phyloP scores from a whole-genome alignment of 2,329 filamentous ascomycete species.

The Fusarium poae region DNA sequence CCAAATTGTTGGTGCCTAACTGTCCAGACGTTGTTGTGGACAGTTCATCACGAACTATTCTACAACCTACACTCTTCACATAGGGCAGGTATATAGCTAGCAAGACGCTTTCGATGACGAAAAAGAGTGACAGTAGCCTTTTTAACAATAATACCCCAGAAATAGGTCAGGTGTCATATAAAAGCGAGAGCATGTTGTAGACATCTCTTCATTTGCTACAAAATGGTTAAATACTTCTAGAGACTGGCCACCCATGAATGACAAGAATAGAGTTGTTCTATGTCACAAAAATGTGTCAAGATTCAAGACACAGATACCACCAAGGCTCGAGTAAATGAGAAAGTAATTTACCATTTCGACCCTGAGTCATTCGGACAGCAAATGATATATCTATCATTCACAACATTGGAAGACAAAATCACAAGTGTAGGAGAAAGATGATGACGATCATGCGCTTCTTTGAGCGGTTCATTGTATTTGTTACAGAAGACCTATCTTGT shows the following conservation, averaged over 20 bases:
- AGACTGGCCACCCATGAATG: not conserved
- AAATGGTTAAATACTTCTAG: not conserved
- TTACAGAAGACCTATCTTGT: constrained; percentile 38
- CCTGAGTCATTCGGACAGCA: too few species aligned
- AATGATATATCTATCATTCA: not conserved
- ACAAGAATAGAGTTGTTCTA: not conserved
- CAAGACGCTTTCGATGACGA: not conserved
- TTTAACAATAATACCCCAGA: not conserved
- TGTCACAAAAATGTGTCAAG: not conserved
- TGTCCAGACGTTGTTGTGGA: too few species aligned
- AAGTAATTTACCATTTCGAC: not conserved
- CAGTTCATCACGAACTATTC: not conserved
- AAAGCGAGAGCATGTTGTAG: not conserved
- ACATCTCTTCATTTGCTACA: not conserved
- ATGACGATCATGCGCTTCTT: constrained; percentile 31
- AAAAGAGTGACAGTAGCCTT: not conserved
- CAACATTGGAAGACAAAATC: not conserved
- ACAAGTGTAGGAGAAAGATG: not conserved
- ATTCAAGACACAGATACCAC: not conserved
- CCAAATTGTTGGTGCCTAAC: not conserved
- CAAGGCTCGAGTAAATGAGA: not conserved
- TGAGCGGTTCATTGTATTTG: constrained; percentile 42
- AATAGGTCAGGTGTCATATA: not conserved
- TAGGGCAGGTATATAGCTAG: not conserved
- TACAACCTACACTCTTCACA: not conserved